Evolutionary conservation across 768 basidiomycete species (phyloP), one percentile per base, ranked within the genome.

Genomic region (Hygrocybe punicea): DNA sequence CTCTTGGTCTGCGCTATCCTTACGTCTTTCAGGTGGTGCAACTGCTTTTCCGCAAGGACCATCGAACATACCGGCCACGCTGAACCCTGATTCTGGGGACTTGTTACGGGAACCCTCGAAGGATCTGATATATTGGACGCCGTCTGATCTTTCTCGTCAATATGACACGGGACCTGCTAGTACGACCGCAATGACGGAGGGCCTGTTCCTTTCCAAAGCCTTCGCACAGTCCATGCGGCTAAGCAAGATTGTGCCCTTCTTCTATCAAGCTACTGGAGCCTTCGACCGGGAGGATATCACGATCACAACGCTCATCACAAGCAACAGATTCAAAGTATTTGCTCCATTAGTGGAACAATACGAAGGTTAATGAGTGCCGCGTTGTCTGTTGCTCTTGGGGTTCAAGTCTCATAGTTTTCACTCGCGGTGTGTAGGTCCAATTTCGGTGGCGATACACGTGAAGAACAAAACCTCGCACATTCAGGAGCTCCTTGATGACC

Each of bases 401-500:
- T 37, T 33, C 24, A 29, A 14, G 35, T 21, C 21, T 29, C 34
- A 19, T n/a, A 35, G 5, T n/a, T n/a, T n/a, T n/a, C n/a, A n/a
- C n/a, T n/a, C n/a, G 7, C 35, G 14, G 8, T 10, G 4, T 7
- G 21, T 35, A 91, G 91, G 91, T 16, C 92, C 92, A 1, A 84
- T 94, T 58, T 93, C 92, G 14, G 92, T 87, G 2, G 84, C 91
- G 0, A 80, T 93, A 16, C 91, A 94, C 62, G 81, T 92, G 52
- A 79, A 79, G 25, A 80, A 85, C 62, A 74, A 74, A 14, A 73
- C 78, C 1, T 67, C 71, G 17, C 75, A 80, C 40, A 71, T 81
- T 11, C 69, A 76, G 45, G 70, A 72, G 17, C 75, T 86, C 35
- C 77, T 94, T 40, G 76, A 81, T 48, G 81, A 83, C 11, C 76